Evolutionary conservation across 768 basidiomycete species (phyloP), one percentile per base, ranked within the genome.

Genomic region (Panaeolus cyanescens): DNA sequence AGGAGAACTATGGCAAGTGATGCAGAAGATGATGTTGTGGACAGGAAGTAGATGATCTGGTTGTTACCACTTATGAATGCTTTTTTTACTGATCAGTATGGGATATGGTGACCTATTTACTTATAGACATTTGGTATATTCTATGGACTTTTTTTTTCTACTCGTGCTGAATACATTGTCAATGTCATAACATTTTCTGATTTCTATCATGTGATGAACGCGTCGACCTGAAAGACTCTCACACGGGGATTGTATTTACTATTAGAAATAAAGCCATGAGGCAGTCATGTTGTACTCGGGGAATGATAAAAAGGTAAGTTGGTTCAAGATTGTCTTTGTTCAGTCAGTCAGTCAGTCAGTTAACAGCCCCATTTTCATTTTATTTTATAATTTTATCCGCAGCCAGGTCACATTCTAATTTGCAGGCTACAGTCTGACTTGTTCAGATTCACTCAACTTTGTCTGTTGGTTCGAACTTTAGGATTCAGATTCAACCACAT

Each of bases 1-100:
- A 83, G 90, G 69, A 83, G 90, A 72, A 92, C 91, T 54, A 89
- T 90, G 88, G 90, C 88, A 39, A 91, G 89, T 69, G 91, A 93
- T 68, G 91, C 91, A 33, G 92, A 93, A 70, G 92, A 92, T 63
- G 85, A 89, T 65, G 76, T 90, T 60, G 78, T 89, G 25, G 82
- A 74, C 68, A 74, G 63, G 61, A 75, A 74, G 61, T 74, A 63
- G 67, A 62, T 25, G 22, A 55, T 37, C 39, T 28, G 45, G 15
- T n/a, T 42, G 37, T 32, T 12, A 34, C 25, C 13, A 25, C 22
- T 1, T 42, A 9, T 42, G 40, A 42, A 22, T 42, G 7, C 17
- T 25, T 13, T 50, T 28, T 50, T 55, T 59, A 17, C 13, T 50
- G 10, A 25, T 28, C 15, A 9, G 12, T 3, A 13, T 50, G 45